These are phyloP conservation scores for Hypoxylon subgilvum DNA, from an alignment of 495 filamentous ascomycete species.

Conservation along the genomic window DNA sequence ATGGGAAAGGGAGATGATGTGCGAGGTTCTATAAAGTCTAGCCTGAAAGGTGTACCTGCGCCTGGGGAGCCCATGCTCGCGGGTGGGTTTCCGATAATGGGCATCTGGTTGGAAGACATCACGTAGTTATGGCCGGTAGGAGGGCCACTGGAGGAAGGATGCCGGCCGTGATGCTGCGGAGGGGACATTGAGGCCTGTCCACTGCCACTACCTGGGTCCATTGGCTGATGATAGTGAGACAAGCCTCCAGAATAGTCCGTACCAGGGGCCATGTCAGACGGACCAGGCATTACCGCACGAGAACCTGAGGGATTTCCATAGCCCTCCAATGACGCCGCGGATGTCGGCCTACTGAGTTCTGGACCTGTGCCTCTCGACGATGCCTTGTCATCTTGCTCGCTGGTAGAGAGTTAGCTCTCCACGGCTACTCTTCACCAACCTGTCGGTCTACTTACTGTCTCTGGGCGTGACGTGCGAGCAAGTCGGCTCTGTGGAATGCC, in stretches of 20 bases:
- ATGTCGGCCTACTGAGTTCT: conserved; percentile 23
- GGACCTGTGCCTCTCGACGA: conserved; percentile 32
- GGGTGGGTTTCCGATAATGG: conserved; percentile 18
- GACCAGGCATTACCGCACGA: conserved; percentile 11
- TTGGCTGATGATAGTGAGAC: conserved; percentile 33
- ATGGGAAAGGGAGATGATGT: conserved; percentile 25
- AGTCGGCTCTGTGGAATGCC: conserved; percentile 73
- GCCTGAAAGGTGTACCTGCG: conserved; percentile 27
- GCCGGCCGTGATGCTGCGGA: conserved; percentile 9
- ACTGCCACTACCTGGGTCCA: conserved; percentile 27
- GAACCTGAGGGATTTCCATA: conserved; percentile 12
- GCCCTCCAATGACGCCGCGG: conserved; percentile 11
- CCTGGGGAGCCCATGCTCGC: conserved; percentile 35
- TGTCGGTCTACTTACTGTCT: conserved; percentile 68
- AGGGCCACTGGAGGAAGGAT: conserved; percentile 19
- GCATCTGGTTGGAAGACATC: too few species aligned
- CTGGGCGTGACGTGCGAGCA: conserved; percentile 79
- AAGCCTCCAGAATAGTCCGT: conserved; percentile 22
- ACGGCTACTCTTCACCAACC: too few species aligned
- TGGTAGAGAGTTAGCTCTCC: too few species aligned
- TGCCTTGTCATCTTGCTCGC: conserved; percentile 48
- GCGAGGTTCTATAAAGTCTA: conserved; percentile 34
- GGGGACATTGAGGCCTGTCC: conserved; percentile 37
- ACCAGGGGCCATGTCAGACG: conserved; percentile 25
- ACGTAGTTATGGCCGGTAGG: conserved; percentile 26